Percentiles rank a stretch among this genome's conserved stretches.
phyloP scores from a whole-genome alignment of 345 rosid genomes.

The Lenwebbia sp. region DNA sequence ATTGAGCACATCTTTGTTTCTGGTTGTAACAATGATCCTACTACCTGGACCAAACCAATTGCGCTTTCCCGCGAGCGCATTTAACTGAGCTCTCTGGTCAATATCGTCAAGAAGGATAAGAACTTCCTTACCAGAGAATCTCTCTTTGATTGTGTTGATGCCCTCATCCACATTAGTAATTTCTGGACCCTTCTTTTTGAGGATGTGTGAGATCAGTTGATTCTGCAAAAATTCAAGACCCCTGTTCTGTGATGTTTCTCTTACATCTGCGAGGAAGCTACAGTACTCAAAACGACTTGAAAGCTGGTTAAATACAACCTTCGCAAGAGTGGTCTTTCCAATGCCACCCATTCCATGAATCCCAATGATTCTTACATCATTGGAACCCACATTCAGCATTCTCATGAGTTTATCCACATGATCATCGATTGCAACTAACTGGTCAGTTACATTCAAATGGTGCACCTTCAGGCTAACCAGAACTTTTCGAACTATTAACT shows the following conservation, averaged over 20 bases:
- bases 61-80: neutral
- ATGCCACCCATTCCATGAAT: conserved; percentile 27
- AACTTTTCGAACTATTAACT: conserved; percentile 5
- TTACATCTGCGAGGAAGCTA: conserved; percentile 8
- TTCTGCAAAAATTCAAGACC: conserved; percentile 8
- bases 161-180: conserved; percentile 10
- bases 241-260: conserved; percentile 2
- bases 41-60: conserved; percentile 12
- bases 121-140: conserved; percentile 6
- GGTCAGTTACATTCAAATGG: conserved; percentile 5
- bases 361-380: conserved; percentile 1
- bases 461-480: conserved; percentile 3
- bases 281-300: conserved; percentile 1
- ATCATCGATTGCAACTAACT: conserved; percentile 5
- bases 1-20: conserved; percentile 5
- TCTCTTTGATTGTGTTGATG: conserved; percentile 7
- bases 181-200: conserved; percentile 10
- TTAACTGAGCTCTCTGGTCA: conserved; percentile 5
- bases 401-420: neutral
- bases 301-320: conserved; percentile 2
- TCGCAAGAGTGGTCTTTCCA: conserved; percentile 27
- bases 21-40: conserved; percentile 9
- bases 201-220: conserved; percentile 5
- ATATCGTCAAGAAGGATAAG: conserved; percentile 14
- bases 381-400: neutral